A percentile compares a stretch with the other conserved stretches of the same genome.
These are phyloP conservation scores for Starmerella powellii DNA, from an alignment of 805 yeast genomes.

Conservation along the genomic window DNA sequence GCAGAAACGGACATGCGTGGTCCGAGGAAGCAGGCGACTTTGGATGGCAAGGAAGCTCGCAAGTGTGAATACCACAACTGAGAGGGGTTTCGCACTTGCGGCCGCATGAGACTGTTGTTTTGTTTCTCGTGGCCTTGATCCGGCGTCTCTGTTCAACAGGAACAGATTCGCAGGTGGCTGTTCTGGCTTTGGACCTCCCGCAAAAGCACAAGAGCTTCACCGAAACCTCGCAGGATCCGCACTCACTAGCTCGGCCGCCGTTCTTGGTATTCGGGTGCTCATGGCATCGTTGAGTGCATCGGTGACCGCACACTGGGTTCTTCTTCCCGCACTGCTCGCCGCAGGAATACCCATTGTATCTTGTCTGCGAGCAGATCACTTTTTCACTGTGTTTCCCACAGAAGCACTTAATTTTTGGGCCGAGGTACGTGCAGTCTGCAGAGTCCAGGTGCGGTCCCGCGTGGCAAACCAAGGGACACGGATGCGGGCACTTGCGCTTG, in stretches of 20 bases:
- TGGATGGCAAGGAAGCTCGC: constrained; percentile 13
- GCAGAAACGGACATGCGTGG: constrained; percentile 15
- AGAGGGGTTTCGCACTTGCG: constrained; percentile 6
- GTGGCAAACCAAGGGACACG: constrained; percentile 23
- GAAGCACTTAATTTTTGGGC: constrained; percentile 19
- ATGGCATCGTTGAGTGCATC: constrained; percentile 19
- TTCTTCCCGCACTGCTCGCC: constrained; percentile 7
- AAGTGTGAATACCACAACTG: constrained; percentile 16
- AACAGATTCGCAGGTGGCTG: constrained; percentile 1
- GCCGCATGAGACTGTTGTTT: constrained; percentile 11
- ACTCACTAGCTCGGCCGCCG: neutral
- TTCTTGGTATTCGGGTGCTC: neutral
- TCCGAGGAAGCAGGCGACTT: neutral
- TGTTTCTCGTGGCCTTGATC: neutral
- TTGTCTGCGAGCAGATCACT: constrained; percentile 13
- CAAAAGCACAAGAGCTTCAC: constrained; percentile 32
- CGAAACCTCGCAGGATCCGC: constrained; percentile 15
- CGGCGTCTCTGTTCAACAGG: neutral
- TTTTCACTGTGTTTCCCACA: constrained; percentile 17
- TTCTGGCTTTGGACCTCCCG: constrained; percentile 5
- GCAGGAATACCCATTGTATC: constrained; percentile 19
- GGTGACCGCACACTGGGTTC: constrained; percentile 16
- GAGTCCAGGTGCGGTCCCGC: constrained; percentile 21
- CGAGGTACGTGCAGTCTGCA: constrained; percentile 17
- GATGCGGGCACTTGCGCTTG: constrained; percentile 21